A percentile compares a stretch with the other conserved stretches of the same genome.
phyloP scores from a whole-genome alignment of 352 stramenopile genomes.

The Globisporangium paroecandrum region DNA sequence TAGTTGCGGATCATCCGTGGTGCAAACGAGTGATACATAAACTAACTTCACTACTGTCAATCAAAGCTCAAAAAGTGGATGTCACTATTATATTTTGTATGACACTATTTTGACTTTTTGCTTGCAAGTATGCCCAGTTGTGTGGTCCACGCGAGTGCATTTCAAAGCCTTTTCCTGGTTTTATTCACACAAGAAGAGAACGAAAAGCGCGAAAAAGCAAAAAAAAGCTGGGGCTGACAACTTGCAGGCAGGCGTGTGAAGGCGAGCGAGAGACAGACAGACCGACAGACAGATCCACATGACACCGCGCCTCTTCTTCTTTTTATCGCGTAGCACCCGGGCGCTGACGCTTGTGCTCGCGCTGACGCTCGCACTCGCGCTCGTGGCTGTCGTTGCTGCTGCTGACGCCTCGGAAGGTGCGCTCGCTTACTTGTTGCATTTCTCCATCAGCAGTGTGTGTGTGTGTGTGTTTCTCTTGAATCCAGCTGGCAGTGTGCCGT shows the following conservation, averaged over 20 bases:
- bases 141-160: neutral
- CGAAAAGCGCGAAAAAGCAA: neutral
- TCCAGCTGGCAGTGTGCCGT: neutral
- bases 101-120: neutral
- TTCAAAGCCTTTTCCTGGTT: slow-evolving; percentile 8
- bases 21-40: too few species aligned
- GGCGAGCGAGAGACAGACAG: neutral
- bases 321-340: neutral
- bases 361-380: neutral
- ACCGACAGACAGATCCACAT: neutral
- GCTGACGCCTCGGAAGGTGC: slow-evolving; percentile 12
- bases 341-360: neutral
- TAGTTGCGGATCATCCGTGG: too few species aligned
- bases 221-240: neutral
- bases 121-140: neutral
- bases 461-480: neutral
- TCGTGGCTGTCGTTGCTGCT: neutral
- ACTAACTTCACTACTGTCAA: too few species aligned
- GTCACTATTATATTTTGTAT: neutral
- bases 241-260: neutral
- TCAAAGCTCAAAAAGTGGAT: neutral
- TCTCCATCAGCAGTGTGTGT: neutral
- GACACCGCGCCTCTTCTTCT: neutral
- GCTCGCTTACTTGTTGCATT: neutral
- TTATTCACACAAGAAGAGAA: neutral